phyloP scores from a whole-genome alignment of 345 rosid species.

The Salix suchowensis region DNA sequence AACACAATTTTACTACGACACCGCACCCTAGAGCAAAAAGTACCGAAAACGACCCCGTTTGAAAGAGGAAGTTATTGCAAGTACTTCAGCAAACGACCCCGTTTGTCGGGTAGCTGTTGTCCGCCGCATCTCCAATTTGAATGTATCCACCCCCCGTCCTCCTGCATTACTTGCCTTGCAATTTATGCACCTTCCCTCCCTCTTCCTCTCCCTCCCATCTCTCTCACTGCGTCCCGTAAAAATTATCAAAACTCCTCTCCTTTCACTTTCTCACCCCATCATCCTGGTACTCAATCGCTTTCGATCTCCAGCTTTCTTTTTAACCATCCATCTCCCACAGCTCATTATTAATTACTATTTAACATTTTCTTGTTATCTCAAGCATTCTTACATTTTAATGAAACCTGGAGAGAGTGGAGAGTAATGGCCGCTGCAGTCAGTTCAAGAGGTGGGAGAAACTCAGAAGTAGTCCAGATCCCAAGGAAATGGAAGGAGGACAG shows the following conservation, averaged over 20 bases:
- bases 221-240: conserved; percentile 2
- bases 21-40: no score
- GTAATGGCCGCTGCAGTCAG: conserved; percentile 23
- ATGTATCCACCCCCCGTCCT: conserved; percentile 8
- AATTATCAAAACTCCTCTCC: conserved; percentile 15
- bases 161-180: background rate
- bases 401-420: conserved; percentile 7
- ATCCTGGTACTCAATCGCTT: background rate
- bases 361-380: background rate
- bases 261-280: background rate
- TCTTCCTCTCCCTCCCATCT: background rate
- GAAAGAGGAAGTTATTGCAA: background rate
- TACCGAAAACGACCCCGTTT: background rate
- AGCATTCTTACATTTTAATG: background rate
- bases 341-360: background rate
- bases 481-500: conserved; percentile 39
- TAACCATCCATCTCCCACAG: no score
- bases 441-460: conserved; percentile 41
- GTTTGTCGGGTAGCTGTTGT: conserved; percentile 55
- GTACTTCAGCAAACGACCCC: conserved; percentile 3
- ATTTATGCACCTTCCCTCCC: background rate
- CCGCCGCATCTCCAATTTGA: conserved; percentile 54
- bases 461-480: conserved; percentile 29
- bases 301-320: background rate
- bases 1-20: no score